Evolutionary conservation across 2,329 filamentous ascomycete genomes (phyloP), one percentile per base, ranked within the genome.

Genomic region (Trichoderma sp.): DNA sequence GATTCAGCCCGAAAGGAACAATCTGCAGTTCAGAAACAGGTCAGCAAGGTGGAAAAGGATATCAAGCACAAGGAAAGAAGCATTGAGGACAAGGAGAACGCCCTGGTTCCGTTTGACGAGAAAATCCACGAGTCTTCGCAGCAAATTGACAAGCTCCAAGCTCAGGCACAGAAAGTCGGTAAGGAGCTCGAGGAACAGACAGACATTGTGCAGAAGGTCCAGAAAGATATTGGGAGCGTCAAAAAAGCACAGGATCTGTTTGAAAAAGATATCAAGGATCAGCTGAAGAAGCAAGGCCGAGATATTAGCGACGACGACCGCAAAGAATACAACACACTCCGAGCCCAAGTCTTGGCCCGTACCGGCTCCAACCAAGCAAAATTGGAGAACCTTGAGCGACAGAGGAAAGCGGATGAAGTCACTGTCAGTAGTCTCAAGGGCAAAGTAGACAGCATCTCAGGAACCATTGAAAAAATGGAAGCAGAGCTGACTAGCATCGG

Each of bases 371-470:
- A 97, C 76, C 93, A 96, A 78, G 88, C 91, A 74, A 93, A 93
- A 76, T 87, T 97, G 51, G 93, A 97, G 81, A 93, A 94, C 74
- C 88, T 98, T n/a, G 88, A 90, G 71, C 93, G 95, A 26, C 94
- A 98, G 79, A 87, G 94, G 73, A 97, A 95, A 82, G 96, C 94
- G 0, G 95, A 98, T 77, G 92, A 95, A 74, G 94, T 97, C 73
- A 96, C 94, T 0, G 92, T 95, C 73, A 95, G 93, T 78, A 97
- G 92, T 74, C 85, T 98, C 74, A 95, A 93, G 81, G 93, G 93
- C 78, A 97, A 94, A 79, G 91, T 98, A 36, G 94, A 97, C 75
- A 90, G 87, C 70, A 90, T 91, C 18, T 87, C 96, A 74, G 91
- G 90, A 76, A 89, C 92, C 43, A 86, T 93, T 14, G 89, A 93